Base-by-base conservation (phyloP, 768 basidiomycete species). In the Dioszegia aurantiaca region DNA sequence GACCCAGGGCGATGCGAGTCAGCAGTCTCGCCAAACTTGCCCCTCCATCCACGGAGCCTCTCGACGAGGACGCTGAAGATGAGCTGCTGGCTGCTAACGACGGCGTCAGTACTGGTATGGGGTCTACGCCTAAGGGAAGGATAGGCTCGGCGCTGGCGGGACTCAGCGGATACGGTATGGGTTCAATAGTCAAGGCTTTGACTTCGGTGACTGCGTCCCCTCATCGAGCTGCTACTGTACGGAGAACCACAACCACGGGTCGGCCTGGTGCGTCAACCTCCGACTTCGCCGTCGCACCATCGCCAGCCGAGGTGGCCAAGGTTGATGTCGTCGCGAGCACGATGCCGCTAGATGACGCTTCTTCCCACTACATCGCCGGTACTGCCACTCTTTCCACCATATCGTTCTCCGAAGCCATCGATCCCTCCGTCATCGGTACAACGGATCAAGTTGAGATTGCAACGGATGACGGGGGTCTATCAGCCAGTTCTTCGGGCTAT, bases 351-450 rank as follows among this genome's bases (percentile, higher is more conserved):
- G 59, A 60, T 12, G 43, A 51, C 6, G 41, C 24, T 9, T 47
- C 56, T 4, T 21, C 58, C 4, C 47, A 58, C 24, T 57, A 59
- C 37, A 52, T 63, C 39, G 64, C 64, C 17, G 69, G 61, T 26
- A 68, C 71, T 16, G 66, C 71, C 0, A 73, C 71, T 4, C 37
- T 73, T 27, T 73, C 71, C 28, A 73, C 71, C 28, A 33, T 69
- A 14, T 70, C 69, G 0, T 63, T 70, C 51, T 73, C 71, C 6
- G 71, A 73, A 37, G 67, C 55, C 17, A 42, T 63, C 33, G 71
- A 73, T 24, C 68, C 68, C 6, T 47, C 60, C 2, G 57, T 60
- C 36, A 26, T 41, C 17, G 69, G 65, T 24, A 55, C 46, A 21
- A 47, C 47, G 19, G 71, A 70, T 23, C 55, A 65, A 24, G 64